phyloP scores from a whole-genome alignment of 495 filamentous ascomycete genomes.

The Mytilinidion resinicola region DNA sequence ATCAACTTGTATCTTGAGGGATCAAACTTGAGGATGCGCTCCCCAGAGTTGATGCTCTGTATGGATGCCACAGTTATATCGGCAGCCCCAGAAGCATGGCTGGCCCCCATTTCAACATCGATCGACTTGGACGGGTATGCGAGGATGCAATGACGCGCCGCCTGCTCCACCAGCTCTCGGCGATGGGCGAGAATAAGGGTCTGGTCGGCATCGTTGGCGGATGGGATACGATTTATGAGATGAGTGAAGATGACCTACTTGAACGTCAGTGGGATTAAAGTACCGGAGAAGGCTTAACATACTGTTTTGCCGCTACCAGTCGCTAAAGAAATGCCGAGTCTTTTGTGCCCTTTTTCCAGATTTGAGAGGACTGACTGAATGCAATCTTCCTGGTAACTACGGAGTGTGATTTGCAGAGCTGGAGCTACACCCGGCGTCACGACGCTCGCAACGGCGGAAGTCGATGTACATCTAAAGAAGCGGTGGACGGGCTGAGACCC shows the following conservation, averaged over 20 bases:
- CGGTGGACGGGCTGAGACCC: neutral
- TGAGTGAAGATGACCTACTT: conserved; percentile 88
- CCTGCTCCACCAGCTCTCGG: conserved; percentile 92
- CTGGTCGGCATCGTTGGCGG: conserved; percentile 55
- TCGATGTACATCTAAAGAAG: conserved; percentile 8
- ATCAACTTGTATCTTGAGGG: conserved; percentile 77
- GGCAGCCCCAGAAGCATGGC: conserved; percentile 64
- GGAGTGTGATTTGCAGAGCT: conserved; percentile 31
- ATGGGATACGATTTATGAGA: conserved; percentile 70
- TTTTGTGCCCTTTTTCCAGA: conserved; percentile 65
- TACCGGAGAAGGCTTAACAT: conserved; percentile 17
- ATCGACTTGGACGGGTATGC: conserved; percentile 74
- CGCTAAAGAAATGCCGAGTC: conserved; percentile 82
- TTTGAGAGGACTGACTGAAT: conserved; percentile 77
- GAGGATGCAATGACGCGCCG: conserved; percentile 69
- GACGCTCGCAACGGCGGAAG: neutral
- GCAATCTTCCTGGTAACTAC: conserved; percentile 47
- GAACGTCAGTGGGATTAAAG: conserved; percentile 1
- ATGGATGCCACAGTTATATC: conserved; percentile 96
- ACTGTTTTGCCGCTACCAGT: conserved; percentile 93
- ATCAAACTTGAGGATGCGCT: conserved; percentile 75
- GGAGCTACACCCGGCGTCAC: neutral
- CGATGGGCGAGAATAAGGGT: conserved; percentile 91
- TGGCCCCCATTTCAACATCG: conserved; percentile 84
- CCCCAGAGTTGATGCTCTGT: conserved; percentile 65